Conservation (phyloP, 345 rosid species). For the Firmiana major region DNA sequence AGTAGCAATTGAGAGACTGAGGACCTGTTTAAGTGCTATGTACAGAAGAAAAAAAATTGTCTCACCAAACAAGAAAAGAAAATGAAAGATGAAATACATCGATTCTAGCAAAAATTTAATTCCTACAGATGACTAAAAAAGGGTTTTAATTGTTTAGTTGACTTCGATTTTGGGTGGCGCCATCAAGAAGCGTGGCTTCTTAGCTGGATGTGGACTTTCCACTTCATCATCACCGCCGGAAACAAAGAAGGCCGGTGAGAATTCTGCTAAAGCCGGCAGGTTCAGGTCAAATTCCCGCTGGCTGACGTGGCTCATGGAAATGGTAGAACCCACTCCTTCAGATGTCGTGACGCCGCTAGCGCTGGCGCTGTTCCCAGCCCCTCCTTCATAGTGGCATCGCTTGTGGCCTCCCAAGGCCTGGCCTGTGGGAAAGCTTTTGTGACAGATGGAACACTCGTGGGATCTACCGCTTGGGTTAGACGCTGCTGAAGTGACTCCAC, state of each 20-base stretch:
- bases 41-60: constrained; percentile 7
- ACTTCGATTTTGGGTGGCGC: constrained; percentile 19
- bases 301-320: constrained; percentile 43
- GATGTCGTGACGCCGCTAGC: constrained; percentile 36
- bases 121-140: background rate
- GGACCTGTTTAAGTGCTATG: constrained; percentile 12
- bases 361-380: constrained; percentile 17
- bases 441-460: constrained; percentile 72
- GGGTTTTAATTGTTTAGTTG: constrained; percentile 5
- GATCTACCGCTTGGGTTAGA: constrained; percentile 29
- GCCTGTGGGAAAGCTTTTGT: constrained; percentile 62
- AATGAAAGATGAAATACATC: background rate
- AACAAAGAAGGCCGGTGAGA: constrained; percentile 28
- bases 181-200: constrained; percentile 39
- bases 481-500: constrained; percentile 10
- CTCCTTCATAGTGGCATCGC: constrained; percentile 71
- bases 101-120: background rate
- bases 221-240: constrained; percentile 39
- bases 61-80: background rate
- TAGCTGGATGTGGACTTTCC: constrained; percentile 40
- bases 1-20: background rate
- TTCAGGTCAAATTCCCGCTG: constrained; percentile 57
- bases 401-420: constrained; percentile 86
- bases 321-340: constrained; percentile 53
- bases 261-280: constrained; percentile 40